A percentile compares a stretch with the other conserved stretches of the same genome.
Conservation (phyloP, 2,329 filamentous ascomycete species). For the Penicillium digitatum region DNA sequence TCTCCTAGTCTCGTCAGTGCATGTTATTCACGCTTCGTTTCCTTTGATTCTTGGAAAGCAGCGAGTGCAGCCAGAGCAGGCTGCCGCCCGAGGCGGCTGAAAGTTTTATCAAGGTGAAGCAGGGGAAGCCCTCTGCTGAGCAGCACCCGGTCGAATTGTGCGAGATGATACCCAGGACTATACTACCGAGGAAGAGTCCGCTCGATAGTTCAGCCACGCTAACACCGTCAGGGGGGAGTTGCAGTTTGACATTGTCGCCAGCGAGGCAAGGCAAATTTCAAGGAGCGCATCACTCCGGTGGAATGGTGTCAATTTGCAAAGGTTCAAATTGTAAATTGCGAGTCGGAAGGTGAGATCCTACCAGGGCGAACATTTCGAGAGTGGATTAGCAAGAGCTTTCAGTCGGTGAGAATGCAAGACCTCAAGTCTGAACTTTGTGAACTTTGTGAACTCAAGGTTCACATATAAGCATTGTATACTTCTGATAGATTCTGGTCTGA, state of each 20-base stretch:
- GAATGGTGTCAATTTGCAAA: neutral
- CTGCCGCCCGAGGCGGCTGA: slow-evolving; percentile 4
- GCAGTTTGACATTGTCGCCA: slow-evolving; percentile 1
- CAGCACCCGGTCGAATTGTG: neutral
- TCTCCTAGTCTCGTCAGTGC: neutral
- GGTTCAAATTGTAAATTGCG: neutral
- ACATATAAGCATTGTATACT: neutral
- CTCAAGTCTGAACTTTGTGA: slow-evolving; percentile 22
- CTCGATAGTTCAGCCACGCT: slow-evolving; percentile 20
- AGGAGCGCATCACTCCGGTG: slow-evolving; percentile 4
- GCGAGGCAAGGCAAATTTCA: neutral
- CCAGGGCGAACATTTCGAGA: neutral
- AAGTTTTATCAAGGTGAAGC: neutral
- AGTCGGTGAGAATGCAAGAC: slow-evolving; percentile 13
- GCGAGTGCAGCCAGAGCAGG: slow-evolving; percentile 3
- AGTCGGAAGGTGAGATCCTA: neutral
- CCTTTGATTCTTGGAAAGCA: slow-evolving; percentile 1
- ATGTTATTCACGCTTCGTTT: neutral
- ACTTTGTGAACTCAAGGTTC: slow-evolving; percentile 14
- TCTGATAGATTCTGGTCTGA: slow-evolving; percentile 8
- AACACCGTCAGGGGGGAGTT: slow-evolving; percentile 12
- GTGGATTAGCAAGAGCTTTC: neutral
- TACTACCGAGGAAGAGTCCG: slow-evolving; percentile 3
- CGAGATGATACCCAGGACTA: slow-evolving; percentile 7
- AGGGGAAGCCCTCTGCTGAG: slow-evolving; percentile 5